Percentiles rank a stretch among this genome's conserved stretches.
Conservation (phyloP, 129 eudicot genomes). For the Smallanthus sonchifolius region DNA sequence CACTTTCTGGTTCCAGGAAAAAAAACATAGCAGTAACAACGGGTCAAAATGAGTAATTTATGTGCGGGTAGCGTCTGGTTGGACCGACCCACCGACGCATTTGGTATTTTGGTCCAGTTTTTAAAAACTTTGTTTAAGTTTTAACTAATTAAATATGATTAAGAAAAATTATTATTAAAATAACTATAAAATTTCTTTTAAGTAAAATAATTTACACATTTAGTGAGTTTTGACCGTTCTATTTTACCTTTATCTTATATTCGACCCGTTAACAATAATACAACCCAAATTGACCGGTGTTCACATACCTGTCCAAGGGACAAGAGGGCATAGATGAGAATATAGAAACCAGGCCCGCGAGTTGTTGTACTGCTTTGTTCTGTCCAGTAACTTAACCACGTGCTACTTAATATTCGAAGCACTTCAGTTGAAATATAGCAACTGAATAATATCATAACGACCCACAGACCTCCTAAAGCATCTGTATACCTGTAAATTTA, state of each 20-base stretch:
- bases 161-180: neutral
- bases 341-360: slow-evolving; percentile 60
- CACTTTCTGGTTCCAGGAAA: neutral
- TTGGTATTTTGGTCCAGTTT: neutral
- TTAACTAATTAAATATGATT: neutral
- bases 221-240: neutral
- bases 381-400: slow-evolving; percentile 96
- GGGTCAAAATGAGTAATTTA: neutral
- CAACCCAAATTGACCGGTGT: slow-evolving; percentile 1
- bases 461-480: slow-evolving; percentile 92
- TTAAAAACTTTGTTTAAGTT: neutral
- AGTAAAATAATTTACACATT: neutral
- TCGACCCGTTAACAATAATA: neutral
- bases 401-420: slow-evolving; percentile 84
- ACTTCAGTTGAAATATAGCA: slow-evolving; percentile 72
- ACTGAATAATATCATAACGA: slow-evolving; percentile 58
- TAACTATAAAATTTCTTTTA: neutral
- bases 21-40: neutral
- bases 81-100: neutral
- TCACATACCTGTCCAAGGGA: slow-evolving; percentile 74
- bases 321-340: slow-evolving; percentile 58
- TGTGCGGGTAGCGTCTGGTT: neutral
- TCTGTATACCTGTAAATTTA: slow-evolving; percentile 54
- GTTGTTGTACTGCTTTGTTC: slow-evolving; percentile 41
- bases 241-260: neutral